Base-by-base conservation (phyloP, 2,329 filamentous ascomycete species). In the Cercospora sp. region DNA sequence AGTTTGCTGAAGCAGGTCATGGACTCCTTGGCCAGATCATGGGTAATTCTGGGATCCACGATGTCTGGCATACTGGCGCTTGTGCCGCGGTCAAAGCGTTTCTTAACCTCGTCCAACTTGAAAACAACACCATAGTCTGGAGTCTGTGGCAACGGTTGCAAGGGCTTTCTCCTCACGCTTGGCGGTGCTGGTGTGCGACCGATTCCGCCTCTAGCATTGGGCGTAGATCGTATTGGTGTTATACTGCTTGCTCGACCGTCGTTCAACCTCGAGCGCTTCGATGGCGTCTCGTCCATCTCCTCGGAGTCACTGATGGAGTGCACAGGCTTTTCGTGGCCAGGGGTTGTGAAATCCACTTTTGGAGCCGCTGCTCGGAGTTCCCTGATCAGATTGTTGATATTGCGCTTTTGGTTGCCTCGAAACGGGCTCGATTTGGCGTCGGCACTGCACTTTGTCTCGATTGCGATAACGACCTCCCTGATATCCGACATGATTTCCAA, bases 401-500 rank as follows among this genome's bases (percentile, higher is more conserved):
- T 77, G 0, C 0, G 76, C 68, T 0, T 75, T 76, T 83, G 86
- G 0, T 73, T 67, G 12, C 79, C 82, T 7, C 80, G 78, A 65
- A 87, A 81, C 3, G 30, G 31, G 0, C 76, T 68, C n/a, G 20
- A 20, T 3, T 77, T 74, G 1, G 76, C 76, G 0, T 84, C 83
- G 7, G 88, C 84, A 20, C 85, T 81, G 5, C 91, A 79, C 0
- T 88, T 81, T 0, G 81, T 79, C 4, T 84, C 82, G 0, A 92
- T 82, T 0, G 82, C 75, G 0, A 82, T 79, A 0, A 86, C 84
- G 68, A 94, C 89, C 0, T 80, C 80, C 12, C 82, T 81, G 0
- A 94, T 76, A 10, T 87, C 86, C 1, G 85, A 84, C 20, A 85
- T 84, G 0, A 96, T 84, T 9, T 89, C 87, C 0, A 89, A 82